These are phyloP conservation scores for Garcia nutans DNA, from an alignment of 345 rosid genomes.

Conservation along the genomic window DNA sequence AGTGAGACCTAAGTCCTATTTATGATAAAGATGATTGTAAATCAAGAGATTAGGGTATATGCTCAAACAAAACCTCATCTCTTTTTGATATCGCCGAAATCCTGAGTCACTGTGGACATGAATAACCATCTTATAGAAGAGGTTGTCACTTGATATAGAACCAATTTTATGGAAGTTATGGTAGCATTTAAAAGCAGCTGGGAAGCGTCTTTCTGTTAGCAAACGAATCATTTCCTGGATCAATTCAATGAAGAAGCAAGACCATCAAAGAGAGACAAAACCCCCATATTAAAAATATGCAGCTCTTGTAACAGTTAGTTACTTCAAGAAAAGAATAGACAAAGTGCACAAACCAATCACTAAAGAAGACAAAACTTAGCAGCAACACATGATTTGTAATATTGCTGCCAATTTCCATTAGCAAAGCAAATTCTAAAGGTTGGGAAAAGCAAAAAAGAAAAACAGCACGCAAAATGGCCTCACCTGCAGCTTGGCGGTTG, in stretches of 20 bases:
- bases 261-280: background rate
- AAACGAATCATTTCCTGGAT: constrained; percentile 85
- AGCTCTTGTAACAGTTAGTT: background rate
- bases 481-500: constrained; percentile 86
- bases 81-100: constrained; percentile 90
- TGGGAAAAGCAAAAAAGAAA: background rate
- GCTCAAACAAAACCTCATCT: constrained; percentile 70
- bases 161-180: constrained; percentile 74
- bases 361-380: background rate
- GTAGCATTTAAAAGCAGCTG: constrained; percentile 84
- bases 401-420: background rate
- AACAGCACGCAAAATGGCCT: constrained; percentile 5
- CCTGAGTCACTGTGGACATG: constrained; percentile 86
- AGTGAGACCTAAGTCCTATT: constrained; percentile 1
- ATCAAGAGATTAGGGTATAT: background rate
- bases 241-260: constrained; percentile 14
- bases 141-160: constrained; percentile 62
- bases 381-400: background rate
- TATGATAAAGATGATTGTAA: constrained; percentile 2
- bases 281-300: background rate
- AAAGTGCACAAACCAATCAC: background rate
- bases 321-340: background rate
- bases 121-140: constrained; percentile 83
- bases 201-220: constrained; percentile 75
- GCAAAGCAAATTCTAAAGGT: background rate